A percentile compares a stretch with the other conserved stretches of the same genome.
Conservation (phyloP, 148 eudicot species). For the Rhododendron ovatum region DNA sequence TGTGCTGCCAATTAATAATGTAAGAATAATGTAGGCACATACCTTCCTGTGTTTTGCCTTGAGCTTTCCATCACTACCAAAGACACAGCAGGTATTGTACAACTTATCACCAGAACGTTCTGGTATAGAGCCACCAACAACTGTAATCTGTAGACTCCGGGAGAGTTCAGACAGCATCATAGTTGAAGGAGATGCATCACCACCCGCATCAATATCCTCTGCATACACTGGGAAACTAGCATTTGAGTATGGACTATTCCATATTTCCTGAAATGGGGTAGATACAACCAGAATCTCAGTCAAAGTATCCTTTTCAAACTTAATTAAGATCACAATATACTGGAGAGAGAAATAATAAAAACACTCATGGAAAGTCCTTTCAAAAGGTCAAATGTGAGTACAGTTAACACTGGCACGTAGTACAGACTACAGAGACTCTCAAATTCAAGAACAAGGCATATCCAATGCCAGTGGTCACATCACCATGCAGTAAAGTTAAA, state of each 20-base stretch:
- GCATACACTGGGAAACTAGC: constrained; percentile 84
- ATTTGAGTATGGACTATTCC: constrained; percentile 94
- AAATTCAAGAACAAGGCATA: neutral
- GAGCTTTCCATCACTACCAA: constrained; percentile 69
- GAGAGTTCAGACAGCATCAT: constrained; percentile 89
- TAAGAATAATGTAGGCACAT: neutral
- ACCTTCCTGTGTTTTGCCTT: constrained; percentile 92
- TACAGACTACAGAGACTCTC: neutral
- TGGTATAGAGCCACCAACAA: constrained; percentile 95
- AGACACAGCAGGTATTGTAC: constrained; percentile 89
- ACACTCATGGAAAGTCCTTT: neutral
- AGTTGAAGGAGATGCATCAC: constrained; percentile 77
- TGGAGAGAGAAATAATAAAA: neutral
- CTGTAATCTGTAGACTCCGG: constrained; percentile 53
- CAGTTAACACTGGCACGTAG: neutral
- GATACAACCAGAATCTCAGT: neutral
- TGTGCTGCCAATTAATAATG: neutral
- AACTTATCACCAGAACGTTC: constrained; percentile 70
- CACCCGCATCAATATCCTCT: constrained; percentile 87
- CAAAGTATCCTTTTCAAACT: neutral
- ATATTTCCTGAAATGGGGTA: constrained; percentile 63
- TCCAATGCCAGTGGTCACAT: neutral
- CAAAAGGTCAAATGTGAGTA: neutral
- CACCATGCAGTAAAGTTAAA: neutral
- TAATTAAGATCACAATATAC: neutral